Base-by-base conservation (phyloP, 2,329 filamentous ascomycete genomes). In the Hypomyces rosellus region DNA sequence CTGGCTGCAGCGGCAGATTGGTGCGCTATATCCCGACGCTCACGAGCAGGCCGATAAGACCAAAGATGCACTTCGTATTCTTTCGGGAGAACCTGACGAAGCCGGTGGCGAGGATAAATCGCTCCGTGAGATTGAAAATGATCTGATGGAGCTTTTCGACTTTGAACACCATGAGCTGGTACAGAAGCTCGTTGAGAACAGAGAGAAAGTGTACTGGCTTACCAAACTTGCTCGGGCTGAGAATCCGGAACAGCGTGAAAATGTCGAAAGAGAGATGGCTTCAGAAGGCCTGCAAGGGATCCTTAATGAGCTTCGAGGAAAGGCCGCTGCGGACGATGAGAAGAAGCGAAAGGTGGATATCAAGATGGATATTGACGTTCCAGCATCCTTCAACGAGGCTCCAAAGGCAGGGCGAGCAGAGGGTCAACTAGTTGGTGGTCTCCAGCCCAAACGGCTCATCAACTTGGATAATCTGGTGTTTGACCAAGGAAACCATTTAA, bases 81-180 rank as follows among this genome's bases (percentile, higher is more conserved):
- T 99, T 48, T 86, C 88, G 30, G 90, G 88, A 41, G 78, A 86
- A 55, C 78, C 84, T 3, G 86, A 84, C 18, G 80, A 84, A 59
- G 67, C 70, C 46, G 85, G 87, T 49, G 90, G 86, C 14, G 85
- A 92, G 53, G 89, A 95, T 62, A 91, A 88, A 67, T 80, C 88
- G 13, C 75, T 97, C 30, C 85, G 92, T 61, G 92, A 99, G 63
- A 91, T 97, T 50, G 93, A 99, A 64, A 99, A 99, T 67, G 93
- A 99, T 55, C 76, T 99, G 51, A 97, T 97, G 88, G 93, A 96
- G 61, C 79, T 99, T 0, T 97, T 99, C 60, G 93, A 99, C 62
- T 99, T 95, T 62, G 92, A 97, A 61, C 88, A 96, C 63, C 89
- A 95, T 54, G 90, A 96, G 56, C 78, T 96, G 49, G 93, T 97